phyloP scores from a whole-genome alignment of 306 rosid genomes.

The Casuarina cunninghamiana region DNA sequence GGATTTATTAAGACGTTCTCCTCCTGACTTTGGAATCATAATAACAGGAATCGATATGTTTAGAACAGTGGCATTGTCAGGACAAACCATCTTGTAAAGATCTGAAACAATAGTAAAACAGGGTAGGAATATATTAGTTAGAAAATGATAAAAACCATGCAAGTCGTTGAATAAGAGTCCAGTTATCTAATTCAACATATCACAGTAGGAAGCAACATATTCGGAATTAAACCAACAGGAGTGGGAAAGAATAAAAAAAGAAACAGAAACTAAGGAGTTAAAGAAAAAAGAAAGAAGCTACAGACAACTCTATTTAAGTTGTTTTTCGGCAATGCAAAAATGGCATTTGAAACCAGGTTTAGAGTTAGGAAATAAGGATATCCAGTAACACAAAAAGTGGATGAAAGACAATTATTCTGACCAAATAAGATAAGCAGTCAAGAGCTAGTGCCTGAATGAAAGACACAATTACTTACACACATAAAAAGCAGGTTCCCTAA shows the following conservation, averaged over 20 bases:
- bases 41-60: slow-evolving; percentile 73
- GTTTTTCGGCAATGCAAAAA: neutral
- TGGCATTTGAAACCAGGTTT: neutral
- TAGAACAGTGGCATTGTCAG: slow-evolving; percentile 37
- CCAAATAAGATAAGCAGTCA: too few relatives aligned
- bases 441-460: too few relatives aligned
- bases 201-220: neutral
- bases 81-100: slow-evolving; percentile 64
- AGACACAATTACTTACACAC: too few relatives aligned
- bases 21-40: slow-evolving; percentile 55
- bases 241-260: too few relatives aligned
- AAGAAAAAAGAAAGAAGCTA: neutral
- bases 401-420: too few relatives aligned
- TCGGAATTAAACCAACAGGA: neutral
- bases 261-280: neutral
- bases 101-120: slow-evolving; percentile 43
- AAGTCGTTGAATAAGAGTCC: neutral
- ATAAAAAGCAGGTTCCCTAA: too few relatives aligned
- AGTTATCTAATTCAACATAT: neutral
- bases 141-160: neutral
- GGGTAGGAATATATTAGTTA: neutral
- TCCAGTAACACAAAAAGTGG: too few relatives aligned
- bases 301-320: neutral
- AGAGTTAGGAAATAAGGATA: too few relatives aligned
- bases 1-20: slow-evolving; percentile 50